Conservation (phyloP, 768 basidiomycete species). For the Lyophyllum shimeji region DNA sequence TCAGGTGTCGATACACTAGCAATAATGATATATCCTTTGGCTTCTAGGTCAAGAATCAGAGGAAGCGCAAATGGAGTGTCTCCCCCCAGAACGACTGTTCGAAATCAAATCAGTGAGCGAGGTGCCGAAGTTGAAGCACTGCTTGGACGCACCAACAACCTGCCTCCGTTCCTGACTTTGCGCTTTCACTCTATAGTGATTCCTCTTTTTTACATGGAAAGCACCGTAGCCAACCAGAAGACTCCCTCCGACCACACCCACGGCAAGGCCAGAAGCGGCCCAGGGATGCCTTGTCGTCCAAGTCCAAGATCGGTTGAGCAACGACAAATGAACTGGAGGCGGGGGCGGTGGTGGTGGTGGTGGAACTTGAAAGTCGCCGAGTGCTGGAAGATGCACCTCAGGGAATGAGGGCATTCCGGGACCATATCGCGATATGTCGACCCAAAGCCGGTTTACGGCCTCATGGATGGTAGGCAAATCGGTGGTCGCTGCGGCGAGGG, state of each 20-base stretch:
- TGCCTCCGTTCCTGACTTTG: conserved; percentile 57
- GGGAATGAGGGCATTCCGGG: conserved; percentile 59
- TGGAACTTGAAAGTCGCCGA: conserved; percentile 70
- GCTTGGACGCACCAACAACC: conserved; percentile 55
- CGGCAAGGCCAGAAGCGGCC: conserved; percentile 52
- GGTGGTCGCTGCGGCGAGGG: conserved; percentile 54
- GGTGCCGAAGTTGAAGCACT: conserved; percentile 21
- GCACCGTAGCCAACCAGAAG: conserved; percentile 59
- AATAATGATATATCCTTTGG: conserved; percentile 80
- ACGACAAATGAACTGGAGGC: conserved; percentile 46
- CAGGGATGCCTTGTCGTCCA: conserved; percentile 65
- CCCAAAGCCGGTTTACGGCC: conserved; percentile 67
- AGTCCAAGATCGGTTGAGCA: conserved; percentile 43
- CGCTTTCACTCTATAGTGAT: conserved; percentile 44
- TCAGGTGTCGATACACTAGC: conserved; percentile 72
- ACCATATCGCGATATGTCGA: conserved; percentile 80
- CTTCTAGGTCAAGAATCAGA: conserved; percentile 71
- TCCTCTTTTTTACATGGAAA: conserved; percentile 29
- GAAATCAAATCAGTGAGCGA: not conserved
- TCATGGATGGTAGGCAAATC: conserved; percentile 67
- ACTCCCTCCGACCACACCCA: conserved; percentile 60
- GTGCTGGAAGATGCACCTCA: conserved; percentile 54
- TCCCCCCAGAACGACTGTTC: conserved; percentile 46
- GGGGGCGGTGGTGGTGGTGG: conserved; percentile 65
- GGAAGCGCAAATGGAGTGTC: conserved; percentile 73